phyloP scores from a whole-genome alignment of 1,284 basidiomycete genomes.

The Vanrija sp. region DNA sequence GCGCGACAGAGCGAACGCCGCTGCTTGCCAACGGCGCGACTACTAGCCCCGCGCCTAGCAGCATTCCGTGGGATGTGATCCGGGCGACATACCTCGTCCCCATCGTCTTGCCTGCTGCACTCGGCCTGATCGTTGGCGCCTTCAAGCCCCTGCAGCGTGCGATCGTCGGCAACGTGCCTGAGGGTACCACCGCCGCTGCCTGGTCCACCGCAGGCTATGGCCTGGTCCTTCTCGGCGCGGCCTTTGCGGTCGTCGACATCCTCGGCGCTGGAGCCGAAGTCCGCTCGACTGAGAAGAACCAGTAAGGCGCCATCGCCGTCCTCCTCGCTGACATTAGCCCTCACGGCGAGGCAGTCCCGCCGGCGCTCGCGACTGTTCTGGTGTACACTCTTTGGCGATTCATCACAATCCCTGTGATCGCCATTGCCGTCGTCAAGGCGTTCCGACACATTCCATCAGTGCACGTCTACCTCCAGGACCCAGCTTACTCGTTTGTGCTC shows the following conservation, averaged over 20 bases:
- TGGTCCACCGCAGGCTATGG: conserved; percentile 32
- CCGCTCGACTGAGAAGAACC: conserved; percentile 24
- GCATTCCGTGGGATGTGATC: background rate
- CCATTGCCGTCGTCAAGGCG: conserved; percentile 31
- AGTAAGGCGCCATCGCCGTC: conserved; percentile 10
- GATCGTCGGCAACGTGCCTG: conserved; percentile 19
- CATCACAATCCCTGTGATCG: conserved; percentile 31
- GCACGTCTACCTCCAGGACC: conserved; percentile 36
- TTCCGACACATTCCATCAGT: conserved; percentile 35
- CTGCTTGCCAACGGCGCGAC: too few relatives aligned
- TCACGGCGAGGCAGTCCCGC: conserved; percentile 31
- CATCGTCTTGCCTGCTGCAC: conserved; percentile 21
- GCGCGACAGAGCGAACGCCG: too few relatives aligned
- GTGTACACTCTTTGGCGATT: conserved; percentile 36
- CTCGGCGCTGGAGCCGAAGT: conserved; percentile 32
- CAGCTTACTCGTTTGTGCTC: conserved; percentile 41
- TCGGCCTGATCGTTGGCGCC: conserved; percentile 35
- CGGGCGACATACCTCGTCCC: conserved; percentile 5
- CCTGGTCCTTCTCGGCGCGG: conserved; percentile 26
- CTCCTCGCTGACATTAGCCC: conserved; percentile 2
- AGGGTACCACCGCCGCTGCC: conserved; percentile 6
- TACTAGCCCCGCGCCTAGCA: too few relatives aligned
- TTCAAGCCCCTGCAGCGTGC: conserved; percentile 35
- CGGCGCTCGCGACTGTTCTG: conserved; percentile 40
- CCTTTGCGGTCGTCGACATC: conserved; percentile 36